Base-by-base conservation (phyloP, 768 basidiomycete species). In the Leccinum truebloodii region DNA sequence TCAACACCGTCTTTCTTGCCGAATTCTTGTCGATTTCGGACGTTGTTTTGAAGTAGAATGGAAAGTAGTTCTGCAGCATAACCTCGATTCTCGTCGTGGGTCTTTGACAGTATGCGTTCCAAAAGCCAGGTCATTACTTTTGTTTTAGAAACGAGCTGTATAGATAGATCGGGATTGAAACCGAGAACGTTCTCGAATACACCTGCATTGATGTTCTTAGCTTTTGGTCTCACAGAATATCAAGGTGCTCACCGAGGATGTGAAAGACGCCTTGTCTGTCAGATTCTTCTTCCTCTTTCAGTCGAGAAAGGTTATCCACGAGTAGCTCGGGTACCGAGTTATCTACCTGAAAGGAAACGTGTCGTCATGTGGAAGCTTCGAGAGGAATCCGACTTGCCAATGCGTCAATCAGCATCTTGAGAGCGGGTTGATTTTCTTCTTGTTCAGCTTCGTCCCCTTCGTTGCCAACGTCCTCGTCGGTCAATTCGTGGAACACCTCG, bases 31-130 rank as follows among this genome's bases (percentile, higher is more conserved):
- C 92, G 81, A 65, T 93, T 95, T 18, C 80, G 74, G 30, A 81
- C 74, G 64, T 86, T 88, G 63, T 86, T 82, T 72, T 96, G 94
- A 32, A 97, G 78, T 1, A 98, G 75, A 59, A 99, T 95, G 18
- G 94, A 89, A n/a, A 98, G 79, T 16, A 98, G 74, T 74, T 99
- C 96, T 50, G 93, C 94, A 7, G 95, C 88, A 68, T 99, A 99
- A 60, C 90, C 84, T 52, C 94, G 86, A 70, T 98, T 99, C 70
- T 95, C 94, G 59, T 95, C 92, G 62, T 93, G 90, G 6, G 73
- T 79, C 68, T 89, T 89, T 10, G 80, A 76, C 68, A 85, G 84
- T 46, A 96, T 82, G 20, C 95, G 86, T 37, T 84, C 80, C 56
- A 98, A 76, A 16, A 98, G 74, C 92, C 92, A 98, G 10, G 80